These are phyloP conservation scores for Aspergillus caelatus DNA, from an alignment of 2,329 filamentous ascomycete genomes.

Conservation along the genomic window DNA sequence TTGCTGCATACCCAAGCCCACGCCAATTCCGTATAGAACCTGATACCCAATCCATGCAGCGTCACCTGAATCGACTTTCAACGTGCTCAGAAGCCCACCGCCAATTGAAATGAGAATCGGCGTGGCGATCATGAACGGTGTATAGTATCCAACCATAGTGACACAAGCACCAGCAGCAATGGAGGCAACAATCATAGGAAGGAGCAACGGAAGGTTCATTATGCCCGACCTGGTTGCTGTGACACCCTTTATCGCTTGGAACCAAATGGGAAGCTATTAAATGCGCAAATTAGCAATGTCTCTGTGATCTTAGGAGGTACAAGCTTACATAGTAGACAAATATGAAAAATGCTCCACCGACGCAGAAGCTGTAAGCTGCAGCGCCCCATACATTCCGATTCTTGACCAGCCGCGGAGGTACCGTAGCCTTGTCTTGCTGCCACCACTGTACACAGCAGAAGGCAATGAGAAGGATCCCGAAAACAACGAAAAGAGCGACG, in stretches of 20 bases:
- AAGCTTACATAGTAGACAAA: constrained; percentile 47
- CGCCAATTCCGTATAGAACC: constrained; percentile 38
- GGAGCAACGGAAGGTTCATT: constrained; percentile 41
- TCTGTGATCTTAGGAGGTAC: not conserved
- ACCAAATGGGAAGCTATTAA: constrained; percentile 47
- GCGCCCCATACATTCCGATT: constrained; percentile 48
- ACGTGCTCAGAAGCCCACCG: constrained; percentile 40
- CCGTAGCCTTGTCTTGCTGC: constrained; percentile 45
- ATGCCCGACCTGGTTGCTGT: constrained; percentile 41
- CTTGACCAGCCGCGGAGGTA: constrained; percentile 49
- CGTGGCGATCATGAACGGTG: constrained; percentile 42
- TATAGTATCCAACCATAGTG: constrained; percentile 41
- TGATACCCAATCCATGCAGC: constrained; percentile 45
- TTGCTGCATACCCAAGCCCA: constrained; percentile 41
- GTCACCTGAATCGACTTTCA: constrained; percentile 33
- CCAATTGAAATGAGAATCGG: constrained; percentile 37
- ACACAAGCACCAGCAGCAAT: constrained; percentile 36
- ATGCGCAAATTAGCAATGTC: not conserved
- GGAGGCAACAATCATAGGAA: constrained; percentile 34
- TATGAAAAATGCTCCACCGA: constrained; percentile 48
- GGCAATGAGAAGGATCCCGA: constrained; percentile 51
- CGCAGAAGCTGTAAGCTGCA: constrained; percentile 45
- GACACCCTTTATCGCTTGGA: constrained; percentile 43
- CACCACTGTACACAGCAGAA: constrained; percentile 42
- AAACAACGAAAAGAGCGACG: constrained; percentile 54